phyloP scores from a whole-genome alignment of 805 yeast species.

The Nakazawaea pomicola region DNA sequence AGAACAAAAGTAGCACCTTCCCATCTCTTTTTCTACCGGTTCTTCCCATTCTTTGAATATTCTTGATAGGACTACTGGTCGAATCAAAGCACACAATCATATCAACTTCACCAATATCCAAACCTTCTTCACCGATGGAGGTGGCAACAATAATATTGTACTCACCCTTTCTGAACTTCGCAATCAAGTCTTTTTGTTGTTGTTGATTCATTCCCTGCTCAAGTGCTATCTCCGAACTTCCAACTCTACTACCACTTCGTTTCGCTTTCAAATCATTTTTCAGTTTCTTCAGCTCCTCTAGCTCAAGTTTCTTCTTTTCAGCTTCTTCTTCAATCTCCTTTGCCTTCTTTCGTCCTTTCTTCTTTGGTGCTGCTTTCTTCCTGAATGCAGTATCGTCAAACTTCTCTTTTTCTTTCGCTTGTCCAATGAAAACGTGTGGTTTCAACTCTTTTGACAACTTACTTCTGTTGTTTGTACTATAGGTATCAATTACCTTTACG shows the following conservation, averaged over 20 bases:
- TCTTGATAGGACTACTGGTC: conserved; percentile 88
- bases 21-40: conserved; percentile 97
- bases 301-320: conserved; percentile 23
- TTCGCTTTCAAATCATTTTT: conserved; percentile 15
- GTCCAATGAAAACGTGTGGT: conserved; percentile 93
- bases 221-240: conserved; percentile 74
- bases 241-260: conserved; percentile 28
- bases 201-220: conserved; percentile 87
- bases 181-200: conserved; percentile 73
- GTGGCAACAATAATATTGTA: conserved; percentile 89
- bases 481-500: conserved; percentile 54
- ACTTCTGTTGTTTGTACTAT: conserved; percentile 20
- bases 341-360: conserved; percentile 34
- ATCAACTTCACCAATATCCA: conserved; percentile 98
- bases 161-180: conserved; percentile 64
- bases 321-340: conserved; percentile 25
- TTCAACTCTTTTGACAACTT: conserved; percentile 31
- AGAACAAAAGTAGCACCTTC: conserved; percentile 64
- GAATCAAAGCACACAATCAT: conserved; percentile 89
- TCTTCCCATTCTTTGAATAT: conserved; percentile 95
- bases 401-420: conserved; percentile 67
- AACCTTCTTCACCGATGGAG: conserved; percentile 96
- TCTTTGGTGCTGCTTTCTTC: conserved; percentile 38
- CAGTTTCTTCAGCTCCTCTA: conserved; percentile 20
- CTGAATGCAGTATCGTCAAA: conserved; percentile 53